phyloP scores from a whole-genome alignment of 2,329 filamentous ascomycete species.

The Fusarium zealandicum region DNA sequence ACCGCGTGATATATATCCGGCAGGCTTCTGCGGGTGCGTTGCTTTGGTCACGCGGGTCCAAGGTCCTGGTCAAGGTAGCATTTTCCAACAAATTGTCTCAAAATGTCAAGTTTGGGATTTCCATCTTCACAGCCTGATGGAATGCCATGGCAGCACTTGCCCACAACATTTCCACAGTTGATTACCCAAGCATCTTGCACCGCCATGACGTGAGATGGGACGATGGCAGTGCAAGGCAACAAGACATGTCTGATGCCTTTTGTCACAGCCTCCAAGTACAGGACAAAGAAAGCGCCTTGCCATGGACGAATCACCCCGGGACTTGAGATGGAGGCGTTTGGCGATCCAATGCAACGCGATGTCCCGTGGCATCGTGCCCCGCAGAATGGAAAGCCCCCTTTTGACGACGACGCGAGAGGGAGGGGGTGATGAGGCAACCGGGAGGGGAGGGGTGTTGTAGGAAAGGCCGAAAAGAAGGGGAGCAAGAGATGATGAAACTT shows the following conservation, averaged over 20 bases:
- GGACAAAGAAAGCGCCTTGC: background rate
- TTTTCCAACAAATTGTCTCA: conserved; percentile 16
- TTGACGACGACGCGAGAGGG: conserved; percentile 13
- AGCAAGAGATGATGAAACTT: conserved; percentile 17
- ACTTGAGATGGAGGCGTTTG: conserved; percentile 6
- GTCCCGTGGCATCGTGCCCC: conserved; percentile 30
- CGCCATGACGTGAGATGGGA: conserved; percentile 21
- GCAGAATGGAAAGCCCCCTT: conserved; percentile 11
- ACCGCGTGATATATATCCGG: conserved; percentile 13
- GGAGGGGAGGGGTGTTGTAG: conserved; percentile 15
- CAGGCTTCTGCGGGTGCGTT: background rate
- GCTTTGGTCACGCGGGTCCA: conserved; percentile 9
- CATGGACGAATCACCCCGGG: conserved; percentile 6
- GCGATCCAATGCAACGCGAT: conserved; percentile 33
- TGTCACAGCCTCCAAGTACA: background rate
- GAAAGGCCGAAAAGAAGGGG: conserved; percentile 20
- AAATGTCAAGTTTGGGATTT: background rate
- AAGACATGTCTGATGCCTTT: conserved; percentile 5
- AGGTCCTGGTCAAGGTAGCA: conserved; percentile 11
- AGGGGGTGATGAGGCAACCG: conserved; percentile 26
- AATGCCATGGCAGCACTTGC: too few relatives aligned
- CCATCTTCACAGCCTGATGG: background rate
- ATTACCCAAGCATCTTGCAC: conserved; percentile 5
- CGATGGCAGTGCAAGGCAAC: conserved; percentile 15
- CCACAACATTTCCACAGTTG: background rate